phyloP scores from a whole-genome alignment of 2,329 filamentous ascomycete species.

The Volutella citrinella region DNA sequence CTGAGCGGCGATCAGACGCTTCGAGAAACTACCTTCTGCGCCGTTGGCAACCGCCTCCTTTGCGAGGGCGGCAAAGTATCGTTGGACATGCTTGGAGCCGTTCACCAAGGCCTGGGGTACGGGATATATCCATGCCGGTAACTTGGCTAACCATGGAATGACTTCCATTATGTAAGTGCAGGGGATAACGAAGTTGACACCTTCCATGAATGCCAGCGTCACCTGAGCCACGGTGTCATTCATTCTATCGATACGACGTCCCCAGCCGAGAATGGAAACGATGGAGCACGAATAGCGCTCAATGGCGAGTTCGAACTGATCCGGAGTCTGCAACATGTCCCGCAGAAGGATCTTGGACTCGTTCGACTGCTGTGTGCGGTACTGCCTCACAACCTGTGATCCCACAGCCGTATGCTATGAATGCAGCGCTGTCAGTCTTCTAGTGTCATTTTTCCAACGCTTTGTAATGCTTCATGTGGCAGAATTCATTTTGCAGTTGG shows the following conservation, averaged over 20 bases:
- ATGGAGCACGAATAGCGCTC: slow-evolving; percentile 2
- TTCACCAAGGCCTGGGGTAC: not conserved
- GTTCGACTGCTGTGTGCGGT: not conserved
- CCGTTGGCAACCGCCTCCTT: too few relatives aligned
- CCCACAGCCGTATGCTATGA: not conserved
- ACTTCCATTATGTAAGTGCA: not conserved
- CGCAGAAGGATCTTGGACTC: slow-evolving; percentile 1
- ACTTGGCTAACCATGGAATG: not conserved
- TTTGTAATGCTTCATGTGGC: too few relatives aligned
- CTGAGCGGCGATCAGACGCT: too few relatives aligned
- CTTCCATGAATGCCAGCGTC: slow-evolving; percentile 1
- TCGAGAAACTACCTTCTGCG: too few relatives aligned
- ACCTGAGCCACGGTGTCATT: not conserved
- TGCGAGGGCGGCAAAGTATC: not conserved
- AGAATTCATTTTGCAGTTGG: too few relatives aligned
- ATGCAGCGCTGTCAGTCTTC: too few relatives aligned
- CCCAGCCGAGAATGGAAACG: slow-evolving; percentile 1
- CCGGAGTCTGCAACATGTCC: not conserved
- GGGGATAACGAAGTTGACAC: not conserved
- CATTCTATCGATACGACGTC: not conserved
- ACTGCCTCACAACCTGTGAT: not conserved
- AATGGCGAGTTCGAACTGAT: not conserved
- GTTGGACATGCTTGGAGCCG: not conserved
- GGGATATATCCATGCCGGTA: slow-evolving; percentile 1
- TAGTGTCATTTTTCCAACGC: too few relatives aligned